A percentile compares a stretch with the other conserved stretches of the same genome.
Conservation (phyloP, 2,329 filamentous ascomycete genomes). For the Ampelomyces quisqualis region DNA sequence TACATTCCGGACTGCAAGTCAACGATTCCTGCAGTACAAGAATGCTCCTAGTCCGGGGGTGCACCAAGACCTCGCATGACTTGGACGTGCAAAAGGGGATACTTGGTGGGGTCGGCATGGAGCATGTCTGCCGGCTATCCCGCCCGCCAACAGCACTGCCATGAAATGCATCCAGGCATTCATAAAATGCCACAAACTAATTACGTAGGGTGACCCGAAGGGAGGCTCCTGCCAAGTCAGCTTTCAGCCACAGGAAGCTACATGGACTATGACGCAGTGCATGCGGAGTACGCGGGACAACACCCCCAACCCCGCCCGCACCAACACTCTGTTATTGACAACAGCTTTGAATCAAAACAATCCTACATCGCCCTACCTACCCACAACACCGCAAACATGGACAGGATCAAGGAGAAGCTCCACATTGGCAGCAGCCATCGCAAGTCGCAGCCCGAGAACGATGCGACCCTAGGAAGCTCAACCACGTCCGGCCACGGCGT, state of each 20-base stretch:
- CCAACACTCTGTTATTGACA: not conserved
- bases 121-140: too few species aligned
- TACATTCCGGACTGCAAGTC: too few species aligned
- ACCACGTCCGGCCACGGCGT: slow-evolving; percentile 15
- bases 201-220: slow-evolving; percentile 1
- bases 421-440: slow-evolving; percentile 35
- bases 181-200: too few species aligned
- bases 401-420: slow-evolving; percentile 38
- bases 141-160: too few species aligned
- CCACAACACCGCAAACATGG: not conserved
- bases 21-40: too few species aligned
- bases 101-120: too few species aligned
- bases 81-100: too few species aligned
- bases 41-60: too few species aligned
- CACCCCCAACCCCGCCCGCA: slow-evolving; percentile 1
- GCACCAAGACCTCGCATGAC: too few species aligned
- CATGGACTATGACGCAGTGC: slow-evolving; percentile 6
- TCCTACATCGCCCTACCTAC: not conserved
- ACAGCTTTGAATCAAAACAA: not conserved
- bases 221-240: slow-evolving; percentile 5
- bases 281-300: slow-evolving; percentile 6
- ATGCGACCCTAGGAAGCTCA: slow-evolving; percentile 13
- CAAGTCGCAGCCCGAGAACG: slow-evolving; percentile 35
- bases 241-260: slow-evolving; percentile 4
- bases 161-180: too few species aligned